phyloP scores from a whole-genome alignment of 768 basidiomycete species.

The Podaxis sp. region DNA sequence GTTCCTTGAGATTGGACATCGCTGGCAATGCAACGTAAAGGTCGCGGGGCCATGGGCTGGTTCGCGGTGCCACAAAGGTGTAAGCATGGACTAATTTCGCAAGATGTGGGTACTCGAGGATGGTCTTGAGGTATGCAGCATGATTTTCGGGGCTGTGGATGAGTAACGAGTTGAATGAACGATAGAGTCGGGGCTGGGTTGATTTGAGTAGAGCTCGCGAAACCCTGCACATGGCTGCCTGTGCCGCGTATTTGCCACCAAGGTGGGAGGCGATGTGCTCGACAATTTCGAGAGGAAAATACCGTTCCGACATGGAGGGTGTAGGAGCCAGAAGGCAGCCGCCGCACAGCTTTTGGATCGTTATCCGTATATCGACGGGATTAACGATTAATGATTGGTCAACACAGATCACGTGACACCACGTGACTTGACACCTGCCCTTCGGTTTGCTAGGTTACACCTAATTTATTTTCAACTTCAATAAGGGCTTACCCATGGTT shows the following conservation, averaged over 20 bases:
- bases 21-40: background rate
- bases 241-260: background rate
- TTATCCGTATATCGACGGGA: too few species aligned
- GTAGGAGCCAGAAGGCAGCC: background rate
- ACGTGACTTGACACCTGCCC: too few species aligned
- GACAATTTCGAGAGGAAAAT: constrained; percentile 3
- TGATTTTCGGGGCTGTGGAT: background rate
- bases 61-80: background rate
- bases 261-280: background rate
- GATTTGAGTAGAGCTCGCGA: background rate
- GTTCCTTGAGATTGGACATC: constrained; percentile 5
- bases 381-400: too few species aligned
- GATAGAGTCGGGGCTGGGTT: constrained; percentile 3
- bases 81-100: background rate
- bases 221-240: background rate
- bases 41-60: background rate
- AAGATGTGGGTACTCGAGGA: background rate
- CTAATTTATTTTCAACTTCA: too few species aligned
- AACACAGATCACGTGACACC: too few species aligned
- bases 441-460: too few species aligned
- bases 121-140: background rate
- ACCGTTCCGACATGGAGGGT: background rate
- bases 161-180: background rate
- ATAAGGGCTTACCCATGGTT: too few species aligned
- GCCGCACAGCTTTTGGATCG: too few species aligned